phyloP scores from a whole-genome alignment of 768 basidiomycete genomes.

The Podaxis mareebaensis region DNA sequence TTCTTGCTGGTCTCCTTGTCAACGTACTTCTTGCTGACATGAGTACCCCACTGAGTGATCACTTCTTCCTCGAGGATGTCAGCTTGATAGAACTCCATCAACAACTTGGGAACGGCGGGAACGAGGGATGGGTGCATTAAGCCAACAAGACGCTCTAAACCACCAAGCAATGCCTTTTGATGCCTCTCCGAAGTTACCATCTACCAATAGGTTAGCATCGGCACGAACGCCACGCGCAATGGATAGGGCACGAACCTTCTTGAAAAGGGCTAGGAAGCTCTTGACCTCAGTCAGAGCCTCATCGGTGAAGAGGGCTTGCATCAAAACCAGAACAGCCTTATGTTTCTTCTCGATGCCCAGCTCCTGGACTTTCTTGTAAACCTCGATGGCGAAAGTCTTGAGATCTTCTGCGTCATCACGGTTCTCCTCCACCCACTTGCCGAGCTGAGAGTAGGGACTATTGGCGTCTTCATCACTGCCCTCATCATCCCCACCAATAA shows the following conservation, averaged over 20 bases:
- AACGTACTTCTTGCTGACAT: constrained; percentile 95
- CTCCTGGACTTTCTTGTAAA: constrained; percentile 89
- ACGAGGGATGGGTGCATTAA: constrained; percentile 71
- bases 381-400: constrained; percentile 58
- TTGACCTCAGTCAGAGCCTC: constrained; percentile 66
- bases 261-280: constrained; percentile 67
- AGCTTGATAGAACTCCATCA: constrained; percentile 92
- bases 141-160: constrained; percentile 85
- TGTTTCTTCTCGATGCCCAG: constrained; percentile 94
- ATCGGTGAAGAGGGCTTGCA: constrained; percentile 80
- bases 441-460: constrained; percentile 83
- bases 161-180: constrained; percentile 92
- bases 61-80: constrained; percentile 94
- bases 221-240: neutral
- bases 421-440: constrained; percentile 83
- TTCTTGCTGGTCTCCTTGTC: constrained; percentile 95
- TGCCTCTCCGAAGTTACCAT: constrained; percentile 93
- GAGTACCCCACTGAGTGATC: constrained; percentile 90
- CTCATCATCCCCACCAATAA: constrained; percentile 78
- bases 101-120: constrained; percentile 78
- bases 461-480: constrained; percentile 87
- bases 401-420: constrained; percentile 45
- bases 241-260: constrained; percentile 56
- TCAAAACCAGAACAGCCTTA: constrained; percentile 81
- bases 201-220: constrained; percentile 36